phyloP scores from a whole-genome alignment of 495 filamentous ascomycete genomes.

The Hypoxylon rickii region DNA sequence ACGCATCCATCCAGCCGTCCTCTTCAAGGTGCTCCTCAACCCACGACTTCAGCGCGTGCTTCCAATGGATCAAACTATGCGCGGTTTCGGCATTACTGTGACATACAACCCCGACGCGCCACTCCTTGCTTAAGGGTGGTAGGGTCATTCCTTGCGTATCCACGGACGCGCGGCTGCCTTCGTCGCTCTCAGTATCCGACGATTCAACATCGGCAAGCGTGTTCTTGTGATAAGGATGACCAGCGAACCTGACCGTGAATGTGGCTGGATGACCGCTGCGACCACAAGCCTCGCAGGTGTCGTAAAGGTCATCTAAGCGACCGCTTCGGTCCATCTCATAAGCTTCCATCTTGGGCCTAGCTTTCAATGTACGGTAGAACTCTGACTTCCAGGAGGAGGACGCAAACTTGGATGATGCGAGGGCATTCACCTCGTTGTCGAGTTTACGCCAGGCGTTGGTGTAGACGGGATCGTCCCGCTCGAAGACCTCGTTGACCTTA shows the following conservation, averaged over 20 bases:
- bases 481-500: conserved; percentile 76
- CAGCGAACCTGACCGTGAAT: conserved; percentile 63
- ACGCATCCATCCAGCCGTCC: conserved; percentile 53
- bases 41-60: conserved; percentile 70
- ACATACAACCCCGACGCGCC: conserved; percentile 55
- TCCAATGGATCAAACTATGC: conserved; percentile 77
- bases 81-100: conserved; percentile 68
- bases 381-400: conserved; percentile 73
- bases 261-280: conserved; percentile 70
- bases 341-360: conserved; percentile 58
- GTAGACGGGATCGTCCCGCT: conserved; percentile 67
- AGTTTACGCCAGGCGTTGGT: conserved; percentile 73
- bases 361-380: conserved; percentile 68
- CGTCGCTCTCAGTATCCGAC: conserved; percentile 41
- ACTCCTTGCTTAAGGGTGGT: conserved; percentile 44
- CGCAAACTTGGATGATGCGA: conserved; percentile 70
- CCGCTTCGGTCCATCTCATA: conserved; percentile 28
- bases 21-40: conserved; percentile 63
- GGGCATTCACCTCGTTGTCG: conserved; percentile 69
- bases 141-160: conserved; percentile 41
- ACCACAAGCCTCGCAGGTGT: conserved; percentile 78
- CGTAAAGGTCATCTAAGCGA: no score
- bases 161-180: conserved; percentile 41
- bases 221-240: conserved; percentile 70
- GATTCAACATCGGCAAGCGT: conserved; percentile 68